Conservation (phyloP, 257 asterid genomes). For the Petrea volubilis region DNA sequence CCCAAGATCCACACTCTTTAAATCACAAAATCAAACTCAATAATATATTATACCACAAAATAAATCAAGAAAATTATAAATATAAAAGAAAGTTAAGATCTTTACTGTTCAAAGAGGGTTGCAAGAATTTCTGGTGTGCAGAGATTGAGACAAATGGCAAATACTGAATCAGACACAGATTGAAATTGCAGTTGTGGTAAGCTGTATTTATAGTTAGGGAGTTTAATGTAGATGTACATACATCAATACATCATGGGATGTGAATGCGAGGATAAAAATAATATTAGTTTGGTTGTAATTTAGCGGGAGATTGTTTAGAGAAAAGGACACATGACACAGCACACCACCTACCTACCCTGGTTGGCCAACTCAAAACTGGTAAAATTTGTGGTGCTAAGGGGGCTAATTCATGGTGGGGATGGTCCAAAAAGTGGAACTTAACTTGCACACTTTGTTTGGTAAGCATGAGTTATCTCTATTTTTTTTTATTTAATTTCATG, state of each 20-base stretch:
- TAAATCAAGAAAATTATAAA: background rate
- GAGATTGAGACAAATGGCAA: constrained; percentile 5
- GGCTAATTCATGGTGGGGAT: constrained; percentile 24
- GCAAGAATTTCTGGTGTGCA: constrained; percentile 20
- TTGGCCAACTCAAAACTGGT: constrained; percentile 27
- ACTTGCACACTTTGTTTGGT: constrained; percentile 23
- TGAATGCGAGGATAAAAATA: background rate
- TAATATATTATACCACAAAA: background rate
- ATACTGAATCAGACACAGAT: background rate
- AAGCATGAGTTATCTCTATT: background rate
- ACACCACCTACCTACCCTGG: constrained; percentile 23
- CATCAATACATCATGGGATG: background rate
- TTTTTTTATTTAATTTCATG: background rate
- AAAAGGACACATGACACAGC: constrained; percentile 8
- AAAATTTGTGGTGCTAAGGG: constrained; percentile 16
- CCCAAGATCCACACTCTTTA: constrained; percentile 31
- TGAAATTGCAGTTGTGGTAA: constrained; percentile 18
- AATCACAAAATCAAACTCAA: background rate
- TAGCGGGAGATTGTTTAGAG: constrained; percentile 35
- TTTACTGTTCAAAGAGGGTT: constrained; percentile 39
- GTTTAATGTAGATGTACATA: background rate
- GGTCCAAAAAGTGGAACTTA: constrained; percentile 31
- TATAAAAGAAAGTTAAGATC: constrained; percentile 23
- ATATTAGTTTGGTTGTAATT: constrained; percentile 2
- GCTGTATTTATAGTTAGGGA: constrained; percentile 45